These are phyloP conservation scores for Russula emetica DNA, from an alignment of 768 basidiomycete genomes.

Conservation along the genomic window DNA sequence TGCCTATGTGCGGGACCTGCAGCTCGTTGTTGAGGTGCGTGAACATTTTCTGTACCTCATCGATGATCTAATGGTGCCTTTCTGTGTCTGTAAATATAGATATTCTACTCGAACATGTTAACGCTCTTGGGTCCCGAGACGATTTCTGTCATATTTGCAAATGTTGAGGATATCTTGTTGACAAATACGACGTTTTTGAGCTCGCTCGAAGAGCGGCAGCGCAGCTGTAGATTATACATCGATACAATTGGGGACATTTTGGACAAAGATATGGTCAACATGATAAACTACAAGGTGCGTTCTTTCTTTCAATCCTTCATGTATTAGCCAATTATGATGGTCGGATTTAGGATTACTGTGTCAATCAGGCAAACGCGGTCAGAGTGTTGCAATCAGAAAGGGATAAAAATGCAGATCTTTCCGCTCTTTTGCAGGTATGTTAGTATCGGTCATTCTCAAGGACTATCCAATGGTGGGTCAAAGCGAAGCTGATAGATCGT, in stretches of 20 bases:
- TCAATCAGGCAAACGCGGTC: constrained; percentile 78
- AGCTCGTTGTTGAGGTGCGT: constrained; percentile 81
- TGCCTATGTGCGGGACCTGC: constrained; percentile 86
- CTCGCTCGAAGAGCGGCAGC: no score
- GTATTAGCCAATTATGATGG: not conserved
- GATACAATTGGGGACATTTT: constrained; percentile 89
- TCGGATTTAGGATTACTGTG: constrained; percentile 66
- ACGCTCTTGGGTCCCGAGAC: no score
- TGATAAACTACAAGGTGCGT: constrained; percentile 75
- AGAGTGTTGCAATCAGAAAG: constrained; percentile 71
- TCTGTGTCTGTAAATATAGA: not conserved
- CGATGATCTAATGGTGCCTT: not conserved
- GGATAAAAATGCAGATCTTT: constrained; percentile 61
- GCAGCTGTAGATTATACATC: no score
- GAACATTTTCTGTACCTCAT: not conserved
- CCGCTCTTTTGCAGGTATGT: constrained; percentile 60
- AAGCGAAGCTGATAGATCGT: constrained; percentile 12
- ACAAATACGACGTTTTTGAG: no score
- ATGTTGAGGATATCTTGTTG: no score
- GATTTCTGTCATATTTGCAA: no score
- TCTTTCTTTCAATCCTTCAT: not conserved
- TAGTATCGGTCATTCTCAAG: not conserved
- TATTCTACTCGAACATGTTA: no score
- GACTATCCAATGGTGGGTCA: not conserved
- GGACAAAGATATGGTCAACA: constrained; percentile 64